Evolutionary conservation across 2,329 filamentous ascomycete genomes (phyloP).

Genomic region (Aspergillus ochraceoroseus): DNA sequence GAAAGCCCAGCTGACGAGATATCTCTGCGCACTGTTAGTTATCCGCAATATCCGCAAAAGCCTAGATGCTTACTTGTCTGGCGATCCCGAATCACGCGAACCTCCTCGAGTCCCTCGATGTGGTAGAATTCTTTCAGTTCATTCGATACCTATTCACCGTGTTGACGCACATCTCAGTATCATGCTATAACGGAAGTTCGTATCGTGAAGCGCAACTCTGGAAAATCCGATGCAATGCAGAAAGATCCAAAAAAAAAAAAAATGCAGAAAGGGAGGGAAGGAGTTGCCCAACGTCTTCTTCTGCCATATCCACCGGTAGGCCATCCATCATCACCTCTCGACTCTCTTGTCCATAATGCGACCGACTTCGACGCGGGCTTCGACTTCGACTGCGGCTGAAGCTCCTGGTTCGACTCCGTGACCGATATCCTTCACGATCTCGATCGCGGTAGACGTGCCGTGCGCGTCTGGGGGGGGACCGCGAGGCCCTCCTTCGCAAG

Average conservation of each 20-base stretch:
- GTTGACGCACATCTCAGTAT: slow-evolving; percentile 41
- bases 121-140: slow-evolving; percentile 52
- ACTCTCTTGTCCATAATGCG: slow-evolving; percentile 43
- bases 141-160: slow-evolving; percentile 50
- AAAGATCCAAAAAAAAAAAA: slow-evolving; percentile 14
- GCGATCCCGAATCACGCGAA: slow-evolving; percentile 55
- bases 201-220: slow-evolving; percentile 17
- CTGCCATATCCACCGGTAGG: slow-evolving; percentile 46
- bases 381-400: slow-evolving; percentile 36
- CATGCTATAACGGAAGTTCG: slow-evolving; percentile 27
- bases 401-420: slow-evolving; percentile 37
- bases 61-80: slow-evolving; percentile 48
- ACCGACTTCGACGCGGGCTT: slow-evolving; percentile 36
- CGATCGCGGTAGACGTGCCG: slow-evolving; percentile 42
- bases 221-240: slow-evolving; percentile 13
- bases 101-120: slow-evolving; percentile 52
- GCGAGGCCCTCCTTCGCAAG: slow-evolving; percentile 30
- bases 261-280: slow-evolving; percentile 20
- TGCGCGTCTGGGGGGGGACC: slow-evolving; percentile 36
- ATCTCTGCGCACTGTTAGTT: slow-evolving; percentile 39
- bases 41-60: neutral
- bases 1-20: slow-evolving; percentile 54
- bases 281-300: slow-evolving; percentile 49
- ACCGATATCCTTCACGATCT: slow-evolving; percentile 46
- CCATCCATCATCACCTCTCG: slow-evolving; percentile 50